A percentile compares a stretch with the other conserved stretches of the same genome.
Conservation (phyloP, 305 asterid genomes). For the Fraxinus xanthoxyloides region DNA sequence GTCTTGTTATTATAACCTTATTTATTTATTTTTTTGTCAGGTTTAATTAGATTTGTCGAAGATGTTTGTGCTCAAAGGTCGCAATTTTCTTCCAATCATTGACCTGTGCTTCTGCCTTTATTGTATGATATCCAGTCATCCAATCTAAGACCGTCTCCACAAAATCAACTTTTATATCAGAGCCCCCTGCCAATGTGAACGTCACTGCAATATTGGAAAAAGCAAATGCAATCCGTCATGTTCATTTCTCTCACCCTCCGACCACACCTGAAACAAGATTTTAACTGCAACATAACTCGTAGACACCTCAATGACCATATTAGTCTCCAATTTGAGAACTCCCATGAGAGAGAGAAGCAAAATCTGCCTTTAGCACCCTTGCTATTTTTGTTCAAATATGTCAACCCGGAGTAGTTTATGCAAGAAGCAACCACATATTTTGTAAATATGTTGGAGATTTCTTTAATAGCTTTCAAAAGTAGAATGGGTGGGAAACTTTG, state of each 20-base stretch:
- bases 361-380: constrained; percentile 38
- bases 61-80: background rate
- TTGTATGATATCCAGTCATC: constrained; percentile 53
- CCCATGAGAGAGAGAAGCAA: constrained; percentile 48
- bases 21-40: background rate
- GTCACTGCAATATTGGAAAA: constrained; percentile 78
- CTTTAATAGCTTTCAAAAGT: constrained; percentile 54
- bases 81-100: constrained; percentile 1
- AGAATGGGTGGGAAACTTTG: constrained; percentile 42
- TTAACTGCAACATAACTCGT: constrained; percentile 62
- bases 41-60: background rate
- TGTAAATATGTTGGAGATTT: constrained; percentile 52
- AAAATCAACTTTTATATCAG: constrained; percentile 45
- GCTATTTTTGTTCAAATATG: constrained; percentile 31
- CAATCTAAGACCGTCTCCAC: constrained; percentile 62
- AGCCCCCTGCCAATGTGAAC: constrained; percentile 45
- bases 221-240: constrained; percentile 93
- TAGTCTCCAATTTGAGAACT: constrained; percentile 54
- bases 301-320: constrained; percentile 49
- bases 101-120: constrained; percentile 12
- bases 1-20: background rate
- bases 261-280: background rate
- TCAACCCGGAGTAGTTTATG: constrained; percentile 37
- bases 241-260: constrained; percentile 23
- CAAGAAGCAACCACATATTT: constrained; percentile 62